Evolutionary conservation across 2,329 filamentous ascomycete species (phyloP).

Genomic region (Colletotrichum cuscutae): DNA sequence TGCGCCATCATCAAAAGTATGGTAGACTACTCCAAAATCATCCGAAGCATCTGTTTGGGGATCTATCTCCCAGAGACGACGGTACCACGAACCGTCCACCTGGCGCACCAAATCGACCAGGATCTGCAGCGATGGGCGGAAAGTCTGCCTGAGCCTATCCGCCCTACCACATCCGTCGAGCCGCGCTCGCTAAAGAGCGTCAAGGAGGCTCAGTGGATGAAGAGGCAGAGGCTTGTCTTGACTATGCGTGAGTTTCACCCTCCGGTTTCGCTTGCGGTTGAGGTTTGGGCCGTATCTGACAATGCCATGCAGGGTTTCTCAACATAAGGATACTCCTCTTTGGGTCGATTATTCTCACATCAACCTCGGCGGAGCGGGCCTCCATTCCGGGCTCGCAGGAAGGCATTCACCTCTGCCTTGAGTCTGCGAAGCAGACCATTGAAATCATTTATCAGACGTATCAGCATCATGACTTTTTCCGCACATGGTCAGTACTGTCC

Average conservation of each 20-base stretch:
- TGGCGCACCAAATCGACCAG: constrained; percentile 39
- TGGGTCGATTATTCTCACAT: constrained; percentile 40
- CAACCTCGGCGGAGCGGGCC: constrained; percentile 34
- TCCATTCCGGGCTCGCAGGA: constrained; percentile 36
- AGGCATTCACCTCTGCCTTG: constrained; percentile 38
- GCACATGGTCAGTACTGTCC: constrained; percentile 39
- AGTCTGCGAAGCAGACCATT: constrained; percentile 42
- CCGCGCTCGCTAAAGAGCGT: constrained; percentile 35
- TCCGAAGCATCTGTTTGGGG: constrained; percentile 38
- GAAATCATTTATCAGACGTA: constrained; percentile 43
- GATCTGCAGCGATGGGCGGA: constrained; percentile 39
- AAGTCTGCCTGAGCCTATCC: constrained; percentile 38
- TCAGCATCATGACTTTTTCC: constrained; percentile 43
- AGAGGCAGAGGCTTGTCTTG: constrained; percentile 41
- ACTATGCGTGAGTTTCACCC: constrained; percentile 35
- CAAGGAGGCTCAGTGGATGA: constrained; percentile 40
- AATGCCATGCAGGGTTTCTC: constrained; percentile 36
- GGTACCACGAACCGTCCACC: constrained; percentile 34
- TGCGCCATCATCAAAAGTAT: constrained; percentile 42
- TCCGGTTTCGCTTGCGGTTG: background rate
- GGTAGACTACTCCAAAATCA: constrained; percentile 43
- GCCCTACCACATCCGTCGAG: constrained; percentile 32
- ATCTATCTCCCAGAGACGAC: constrained; percentile 39
- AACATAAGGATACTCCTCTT: constrained; percentile 42
- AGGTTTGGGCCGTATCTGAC: background rate